Base-by-base conservation (phyloP, 75 land plant genomes). In the Sequoiadendron giganteum region DNA sequence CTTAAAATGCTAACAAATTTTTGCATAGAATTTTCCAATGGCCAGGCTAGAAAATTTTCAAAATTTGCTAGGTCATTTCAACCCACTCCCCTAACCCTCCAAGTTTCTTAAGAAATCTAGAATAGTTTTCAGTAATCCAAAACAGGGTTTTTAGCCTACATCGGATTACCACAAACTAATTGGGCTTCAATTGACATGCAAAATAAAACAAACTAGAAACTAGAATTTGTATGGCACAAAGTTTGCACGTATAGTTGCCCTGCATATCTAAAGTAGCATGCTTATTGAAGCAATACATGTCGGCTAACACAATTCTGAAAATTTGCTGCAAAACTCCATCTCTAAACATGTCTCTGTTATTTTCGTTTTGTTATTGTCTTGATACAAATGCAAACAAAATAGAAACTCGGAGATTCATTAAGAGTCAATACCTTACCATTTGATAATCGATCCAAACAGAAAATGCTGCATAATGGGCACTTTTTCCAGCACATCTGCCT, bases 391-490 rank as follows among this genome's bases (percentile, higher is more conserved):
- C 28, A 28, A 72, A 72, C 11, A 28, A 72, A 72, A 30, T 25
- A 28, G 34, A 72, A 10, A 75, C 70, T 21, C 14, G 55, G 38
- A 75, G 77, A 75, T 75, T 13, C 77, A 75, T 10, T 13, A 34
- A 75, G 55, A 52, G 55, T 52, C 55, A 14, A 52, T 39, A 75
- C 39, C 38, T 85, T 94, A 97, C 99, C 99, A 97, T 87, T 90
- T 89, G 85, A 98, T 95, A 83, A 98, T 92, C 55, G 93, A 95
- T 0, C 99, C 99, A 85, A 98, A 98, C 13, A 98, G 91, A 85
- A 98, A 98, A 92, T 98, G 99, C 90, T 98, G 99, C 99, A 98
- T 98, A 84, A 98, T 98, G 32, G 99, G 99, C 15, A 98, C 95
- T 89, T 97, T 98, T 88, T 95, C 99, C 45, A 98, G 91, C 76